Base-by-base conservation (phyloP, 2,329 filamentous ascomycete genomes). In the Rhinocladiella mackenziei region DNA sequence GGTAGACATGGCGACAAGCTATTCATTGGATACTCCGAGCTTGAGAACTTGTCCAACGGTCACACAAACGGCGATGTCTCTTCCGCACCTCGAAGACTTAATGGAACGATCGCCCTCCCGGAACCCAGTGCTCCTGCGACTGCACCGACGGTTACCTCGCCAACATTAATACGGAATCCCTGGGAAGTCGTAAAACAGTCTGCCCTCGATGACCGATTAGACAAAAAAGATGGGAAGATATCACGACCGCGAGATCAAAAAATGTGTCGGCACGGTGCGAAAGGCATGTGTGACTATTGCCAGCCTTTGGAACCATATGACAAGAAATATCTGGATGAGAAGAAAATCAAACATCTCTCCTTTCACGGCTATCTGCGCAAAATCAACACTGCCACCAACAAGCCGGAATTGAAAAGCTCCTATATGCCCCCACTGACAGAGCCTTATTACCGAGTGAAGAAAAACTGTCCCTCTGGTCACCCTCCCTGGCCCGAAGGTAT, bases 261-360 rank as follows among this genome's bases (percentile, higher is more conserved):
- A 62, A 92, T 98, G 89, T 98, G 92, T 70, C 83, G 87, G 51
- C 92, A 98, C 64, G 91, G 91, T 1, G 83, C 85, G 39, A 97
- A 95, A 68, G 92, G 92, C 64, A 98, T 98, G 92, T 98, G 92
- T 67, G 92, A 98, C 68, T 94, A 96, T 68, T 98, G 92, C 70
- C 94, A 94, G 80, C 94, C 94, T 0, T 70, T 97, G 38, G 92
- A 98, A 61, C 92, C 92, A 1, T 98, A 94, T 66, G 83, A 94
- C 60, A 66, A 84, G n/a, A 81, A 81, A 43, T 96, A 96, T 59
- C 76, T 98, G 13, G 79, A 80, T 20, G 91, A 98, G 58, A 94
- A 91, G 74, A 96, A 96, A 75, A 96, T 98, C 76, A 98, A 98
- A 66, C 94, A 98, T 66, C 75, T 92, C 19, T 97, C 92, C 0